Conservation (phyloP, 2,329 filamentous ascomycete species). For the Knoxdaviesia proteae region DNA sequence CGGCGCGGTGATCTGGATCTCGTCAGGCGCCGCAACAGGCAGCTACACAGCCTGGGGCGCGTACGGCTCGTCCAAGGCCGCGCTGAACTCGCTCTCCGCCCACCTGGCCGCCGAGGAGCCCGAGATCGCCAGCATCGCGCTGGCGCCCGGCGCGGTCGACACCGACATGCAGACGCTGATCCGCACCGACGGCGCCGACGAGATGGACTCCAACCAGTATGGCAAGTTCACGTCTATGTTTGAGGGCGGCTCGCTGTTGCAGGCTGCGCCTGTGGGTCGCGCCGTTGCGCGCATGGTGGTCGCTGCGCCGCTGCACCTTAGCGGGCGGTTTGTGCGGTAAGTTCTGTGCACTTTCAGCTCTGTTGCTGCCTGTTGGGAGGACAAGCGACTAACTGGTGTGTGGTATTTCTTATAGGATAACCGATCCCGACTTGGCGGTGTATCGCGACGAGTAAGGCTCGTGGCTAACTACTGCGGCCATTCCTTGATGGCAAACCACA, state of each 20-base stretch:
- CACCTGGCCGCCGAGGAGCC: constrained; percentile 63
- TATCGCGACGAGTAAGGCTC: constrained; percentile 14
- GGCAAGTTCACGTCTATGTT: constrained; percentile 48
- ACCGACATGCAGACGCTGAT: constrained; percentile 82
- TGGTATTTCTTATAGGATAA: constrained; percentile 1
- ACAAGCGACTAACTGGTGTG: neutral
- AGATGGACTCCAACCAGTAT: constrained; percentile 37
- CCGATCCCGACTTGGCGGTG: constrained; percentile 21
- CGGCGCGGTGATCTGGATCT: constrained; percentile 58
- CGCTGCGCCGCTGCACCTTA: constrained; percentile 42
- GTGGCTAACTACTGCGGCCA: neutral
- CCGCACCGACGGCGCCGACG: constrained; percentile 32
- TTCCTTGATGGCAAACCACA: too few species aligned
- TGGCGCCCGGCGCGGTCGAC: constrained; percentile 66
- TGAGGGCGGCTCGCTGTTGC: constrained; percentile 49
- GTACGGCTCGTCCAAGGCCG: constrained; percentile 70
- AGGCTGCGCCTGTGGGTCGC: constrained; percentile 64
- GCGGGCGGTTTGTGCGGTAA: constrained; percentile 55
- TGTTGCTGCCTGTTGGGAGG: too few species aligned
- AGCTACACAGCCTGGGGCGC: constrained; percentile 56
- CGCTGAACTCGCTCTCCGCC: constrained; percentile 55
- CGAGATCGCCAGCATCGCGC: constrained; percentile 47
- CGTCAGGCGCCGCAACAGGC: constrained; percentile 51
- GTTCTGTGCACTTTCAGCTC: constrained; percentile 9
- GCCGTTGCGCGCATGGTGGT: constrained; percentile 67